Evolutionary conservation across 106 monocot species (phyloP).

Genomic region (Dendrobium nobile): DNA sequence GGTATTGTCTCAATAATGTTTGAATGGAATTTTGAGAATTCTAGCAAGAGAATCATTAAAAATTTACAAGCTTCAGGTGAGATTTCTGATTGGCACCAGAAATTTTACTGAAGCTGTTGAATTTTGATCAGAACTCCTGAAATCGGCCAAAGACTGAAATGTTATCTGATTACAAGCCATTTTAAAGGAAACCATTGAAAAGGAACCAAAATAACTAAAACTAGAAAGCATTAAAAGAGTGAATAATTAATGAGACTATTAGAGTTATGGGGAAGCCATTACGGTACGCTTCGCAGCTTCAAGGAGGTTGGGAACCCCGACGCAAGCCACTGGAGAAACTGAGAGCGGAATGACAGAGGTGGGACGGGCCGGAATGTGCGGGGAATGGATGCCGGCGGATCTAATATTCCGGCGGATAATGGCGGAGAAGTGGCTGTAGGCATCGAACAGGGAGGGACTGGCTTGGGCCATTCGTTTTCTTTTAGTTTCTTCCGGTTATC

Average conservation of each 20-base stretch:
- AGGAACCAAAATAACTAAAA: too few species aligned
- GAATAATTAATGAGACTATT: too few species aligned
- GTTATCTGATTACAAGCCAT: background rate
- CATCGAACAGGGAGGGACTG: background rate
- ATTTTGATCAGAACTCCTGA: too few species aligned
- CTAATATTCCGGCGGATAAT: slow-evolving; percentile 7
- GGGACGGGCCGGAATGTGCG: background rate
- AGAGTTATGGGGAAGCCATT: background rate
- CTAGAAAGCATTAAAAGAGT: too few species aligned
- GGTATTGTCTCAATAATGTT: too few species aligned
- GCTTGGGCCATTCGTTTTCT: background rate
- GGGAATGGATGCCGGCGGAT: background rate
- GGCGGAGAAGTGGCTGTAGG: background rate
- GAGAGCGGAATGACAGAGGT: background rate
- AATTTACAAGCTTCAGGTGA: too few species aligned
- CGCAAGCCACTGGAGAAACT: slow-evolving; percentile 8
- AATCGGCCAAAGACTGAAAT: background rate
- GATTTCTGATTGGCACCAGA: too few species aligned
- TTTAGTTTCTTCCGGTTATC: too few species aligned
- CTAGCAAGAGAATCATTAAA: too few species aligned
- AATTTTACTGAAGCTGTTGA: too few species aligned
- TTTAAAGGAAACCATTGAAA: too few species aligned
- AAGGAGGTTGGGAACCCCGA: slow-evolving; percentile 14
- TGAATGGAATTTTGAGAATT: too few species aligned
- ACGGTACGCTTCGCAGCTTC: slow-evolving; percentile 49